Evolutionary conservation across 106 monocot species (phyloP).

Genomic region (Apostasia ramifera): DNA sequence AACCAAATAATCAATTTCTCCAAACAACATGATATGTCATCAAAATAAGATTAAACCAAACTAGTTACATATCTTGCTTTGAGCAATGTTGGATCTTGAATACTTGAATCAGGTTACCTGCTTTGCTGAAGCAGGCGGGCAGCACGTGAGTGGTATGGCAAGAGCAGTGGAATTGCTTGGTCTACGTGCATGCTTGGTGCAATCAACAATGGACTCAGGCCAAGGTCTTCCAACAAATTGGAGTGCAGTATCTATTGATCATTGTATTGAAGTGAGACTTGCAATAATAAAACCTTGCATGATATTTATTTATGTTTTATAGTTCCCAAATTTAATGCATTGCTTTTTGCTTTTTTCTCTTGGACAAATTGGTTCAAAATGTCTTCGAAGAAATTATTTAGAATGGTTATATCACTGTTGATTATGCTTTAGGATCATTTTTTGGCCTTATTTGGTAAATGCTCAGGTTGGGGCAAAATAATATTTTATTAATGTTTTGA

Average conservation of each 20-base stretch:
- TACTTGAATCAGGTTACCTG: constrained; percentile 66
- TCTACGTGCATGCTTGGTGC: constrained; percentile 75
- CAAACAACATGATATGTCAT: no score
- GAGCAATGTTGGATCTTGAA: not conserved
- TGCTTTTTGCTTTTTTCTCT: no score
- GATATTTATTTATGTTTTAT: not conserved
- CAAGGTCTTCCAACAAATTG: constrained; percentile 69
- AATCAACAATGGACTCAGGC: constrained; percentile 89
- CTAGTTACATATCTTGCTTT: not conserved
- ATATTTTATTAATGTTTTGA: no score
- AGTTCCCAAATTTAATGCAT: not conserved
- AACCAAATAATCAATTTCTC: no score
- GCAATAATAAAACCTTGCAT: not conserved
- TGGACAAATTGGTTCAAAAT: no score
- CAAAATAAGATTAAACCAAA: no score
- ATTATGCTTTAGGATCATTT: no score
- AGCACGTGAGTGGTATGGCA: constrained; percentile 81
- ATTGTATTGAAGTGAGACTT: constrained; percentile 63
- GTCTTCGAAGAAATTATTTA: no score
- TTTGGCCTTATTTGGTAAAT: no score
- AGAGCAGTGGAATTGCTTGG: constrained; percentile 74
- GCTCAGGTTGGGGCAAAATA: no score
- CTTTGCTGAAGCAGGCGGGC: constrained; percentile 97
- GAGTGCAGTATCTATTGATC: constrained; percentile 45
- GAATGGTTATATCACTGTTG: no score